Percentiles rank a stretch among this genome's conserved stretches.
These are phyloP conservation scores for Lachnellula hyalina DNA, from an alignment of 2,329 filamentous ascomycete species.

Conservation along the genomic window DNA sequence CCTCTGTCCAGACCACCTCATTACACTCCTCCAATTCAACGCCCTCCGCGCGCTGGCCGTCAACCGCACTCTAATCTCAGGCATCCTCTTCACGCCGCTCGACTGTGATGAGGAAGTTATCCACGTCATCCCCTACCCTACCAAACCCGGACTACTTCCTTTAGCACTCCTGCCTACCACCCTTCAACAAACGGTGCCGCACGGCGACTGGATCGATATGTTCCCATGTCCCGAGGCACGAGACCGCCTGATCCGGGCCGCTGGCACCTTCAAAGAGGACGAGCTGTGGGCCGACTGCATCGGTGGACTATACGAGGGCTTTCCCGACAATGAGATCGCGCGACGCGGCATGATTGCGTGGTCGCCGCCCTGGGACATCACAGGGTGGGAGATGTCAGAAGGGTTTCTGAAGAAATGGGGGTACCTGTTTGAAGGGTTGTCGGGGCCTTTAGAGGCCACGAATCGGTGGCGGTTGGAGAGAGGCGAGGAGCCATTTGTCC, in stretches of 20 bases:
- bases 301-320: constrained; percentile 40
- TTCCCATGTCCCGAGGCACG: constrained; percentile 36
- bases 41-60: constrained; percentile 34
- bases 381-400: constrained; percentile 38
- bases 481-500: constrained; percentile 30
- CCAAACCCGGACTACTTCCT: constrained; percentile 29
- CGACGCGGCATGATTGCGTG: constrained; percentile 38
- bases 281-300: constrained; percentile 40
- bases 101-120: constrained; percentile 31
- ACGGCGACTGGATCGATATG: constrained; percentile 39
- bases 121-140: constrained; percentile 30
- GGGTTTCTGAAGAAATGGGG: constrained; percentile 37
- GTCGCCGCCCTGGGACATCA: constrained; percentile 37
- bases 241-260: constrained; percentile 36
- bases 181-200: constrained; percentile 36
- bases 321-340: constrained; percentile 38
- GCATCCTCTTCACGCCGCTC: constrained; percentile 30
- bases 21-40: constrained; percentile 39
- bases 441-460: constrained; percentile 31
- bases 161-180: constrained; percentile 34
- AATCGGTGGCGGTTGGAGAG: constrained; percentile 34
- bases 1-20: constrained; percentile 37
- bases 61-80: constrained; percentile 35
- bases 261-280: constrained; percentile 37
- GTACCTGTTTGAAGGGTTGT: constrained; percentile 29